phyloP scores from a whole-genome alignment of 176 grass and related monocot genomes.

The Oryza australiensis region DNA sequence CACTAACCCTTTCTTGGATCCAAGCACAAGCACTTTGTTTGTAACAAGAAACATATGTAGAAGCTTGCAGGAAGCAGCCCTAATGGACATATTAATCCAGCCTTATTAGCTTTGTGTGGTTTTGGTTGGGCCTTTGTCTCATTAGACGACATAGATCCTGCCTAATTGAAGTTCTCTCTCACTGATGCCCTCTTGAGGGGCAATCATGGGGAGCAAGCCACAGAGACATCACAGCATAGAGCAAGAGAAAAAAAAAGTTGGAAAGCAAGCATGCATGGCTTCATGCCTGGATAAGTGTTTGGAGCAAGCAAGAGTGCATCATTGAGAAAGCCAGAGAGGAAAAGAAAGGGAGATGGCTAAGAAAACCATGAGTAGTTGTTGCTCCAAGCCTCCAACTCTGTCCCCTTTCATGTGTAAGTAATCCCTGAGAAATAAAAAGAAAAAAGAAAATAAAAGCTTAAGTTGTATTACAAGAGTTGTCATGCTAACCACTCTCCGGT shows the following conservation, averaged over 20 bases:
- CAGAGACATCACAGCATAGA: not conserved
- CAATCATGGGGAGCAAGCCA: constrained; percentile 35
- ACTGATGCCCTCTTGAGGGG: constrained; percentile 28
- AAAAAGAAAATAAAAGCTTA: not conserved
- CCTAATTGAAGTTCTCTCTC: constrained; percentile 44
- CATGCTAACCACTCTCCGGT: constrained; percentile 2
- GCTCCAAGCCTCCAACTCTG: constrained; percentile 1
- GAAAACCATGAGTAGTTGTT: constrained; percentile 19
- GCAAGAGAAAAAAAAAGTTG: not conserved
- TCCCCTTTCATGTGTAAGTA: constrained; percentile 9
- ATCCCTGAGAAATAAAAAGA: not conserved
- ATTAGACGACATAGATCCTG: constrained; percentile 72
- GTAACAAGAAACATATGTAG: not conserved
- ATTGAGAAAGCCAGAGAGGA: constrained; percentile 29
- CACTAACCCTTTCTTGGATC: constrained; percentile 1
- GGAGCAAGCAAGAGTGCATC: constrained; percentile 34
- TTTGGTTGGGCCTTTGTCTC: constrained; percentile 52
- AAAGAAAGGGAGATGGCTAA: not conserved
- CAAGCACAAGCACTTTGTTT: constrained; percentile 19
- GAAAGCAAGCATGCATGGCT: constrained; percentile 21
- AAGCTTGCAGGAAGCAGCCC: constrained; percentile 19
- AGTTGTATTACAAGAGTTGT: constrained; percentile 20
- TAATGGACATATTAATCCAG: constrained; percentile 14
- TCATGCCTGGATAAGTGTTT: constrained; percentile 9
- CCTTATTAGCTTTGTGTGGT: constrained; percentile 16